These are phyloP conservation scores for Vitis cinerea DNA, from an alignment of 164 flowering plant species.

Conservation along the genomic window DNA sequence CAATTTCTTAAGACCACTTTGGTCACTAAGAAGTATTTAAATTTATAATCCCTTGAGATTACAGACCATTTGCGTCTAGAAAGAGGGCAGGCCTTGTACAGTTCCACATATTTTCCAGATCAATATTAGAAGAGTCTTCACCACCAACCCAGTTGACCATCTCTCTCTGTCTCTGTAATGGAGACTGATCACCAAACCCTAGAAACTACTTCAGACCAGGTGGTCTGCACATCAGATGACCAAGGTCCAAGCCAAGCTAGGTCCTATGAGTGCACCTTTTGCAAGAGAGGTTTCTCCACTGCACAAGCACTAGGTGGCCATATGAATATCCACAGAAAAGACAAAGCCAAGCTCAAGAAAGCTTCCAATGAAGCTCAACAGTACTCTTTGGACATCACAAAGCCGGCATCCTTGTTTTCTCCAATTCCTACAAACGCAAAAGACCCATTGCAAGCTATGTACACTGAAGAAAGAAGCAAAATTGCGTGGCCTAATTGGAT, in stretches of 20 bases:
- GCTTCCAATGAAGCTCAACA: background rate
- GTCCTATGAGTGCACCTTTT: constrained; percentile 44
- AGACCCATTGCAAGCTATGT: background rate
- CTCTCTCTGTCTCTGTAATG: constrained; percentile 13
- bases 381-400: constrained; percentile 1
- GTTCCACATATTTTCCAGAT: background rate
- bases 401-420: background rate
- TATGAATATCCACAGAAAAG: constrained; percentile 52
- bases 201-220: constrained; percentile 8
- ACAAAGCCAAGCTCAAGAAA: constrained; percentile 38
- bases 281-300: constrained; percentile 50
- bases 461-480: background rate
- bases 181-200: constrained; percentile 11
- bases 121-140: background rate
- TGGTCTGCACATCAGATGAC: background rate
- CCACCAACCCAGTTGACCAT: constrained; percentile 16
- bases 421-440: background rate
- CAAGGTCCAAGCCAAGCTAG: constrained; percentile 22
- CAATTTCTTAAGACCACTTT: background rate
- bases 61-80: background rate
- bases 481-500: background rate
- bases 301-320: constrained; percentile 61
- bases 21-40: background rate
- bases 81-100: constrained; percentile 7
- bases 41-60: background rate